Evolutionary conservation across 345 rosid genomes (phyloP).

Genomic region (Salix arbutifolia): DNA sequence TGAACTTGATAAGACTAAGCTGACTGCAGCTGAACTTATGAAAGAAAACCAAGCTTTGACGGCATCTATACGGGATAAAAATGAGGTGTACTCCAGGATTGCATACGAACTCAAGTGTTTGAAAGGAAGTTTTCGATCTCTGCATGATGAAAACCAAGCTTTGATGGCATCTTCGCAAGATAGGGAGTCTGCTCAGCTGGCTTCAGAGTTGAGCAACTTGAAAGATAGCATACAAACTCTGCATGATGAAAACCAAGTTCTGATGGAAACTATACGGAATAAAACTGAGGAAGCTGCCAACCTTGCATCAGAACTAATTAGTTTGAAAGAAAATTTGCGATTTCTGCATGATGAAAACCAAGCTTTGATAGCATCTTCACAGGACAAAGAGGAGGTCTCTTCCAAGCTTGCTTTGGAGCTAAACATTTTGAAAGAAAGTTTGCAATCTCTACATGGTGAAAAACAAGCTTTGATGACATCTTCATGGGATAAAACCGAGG

Average conservation of each 20-base stretch:
- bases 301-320: conserved; percentile 16
- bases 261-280: conserved; percentile 1
- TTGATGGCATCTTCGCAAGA: conserved; percentile 5
- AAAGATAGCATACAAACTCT: conserved; percentile 13
- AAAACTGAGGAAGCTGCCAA: conserved; percentile 20
- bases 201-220: conserved; percentile 16
- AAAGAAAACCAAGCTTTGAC: conserved; percentile 52
- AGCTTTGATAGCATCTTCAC: conserved; percentile 4
- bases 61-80: conserved; percentile 47
- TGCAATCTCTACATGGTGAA: conserved; percentile 16
- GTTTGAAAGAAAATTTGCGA: conserved; percentile 21
- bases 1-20: conserved; percentile 55
- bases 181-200: conserved; percentile 15
- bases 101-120: conserved; percentile 39
- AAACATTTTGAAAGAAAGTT: conserved; percentile 13
- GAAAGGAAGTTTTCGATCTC: conserved; percentile 36
- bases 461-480: conserved; percentile 13
- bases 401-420: conserved; percentile 16
- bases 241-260: conserved; percentile 18
- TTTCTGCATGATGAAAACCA: conserved; percentile 15
- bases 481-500: conserved; percentile 14
- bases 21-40: conserved; percentile 48
- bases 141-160: conserved; percentile 22
- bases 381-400: conserved; percentile 7
- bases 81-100: conserved; percentile 47